phyloP scores from a whole-genome alignment of 208 protist species.

The Lotmaria passim region DNA sequence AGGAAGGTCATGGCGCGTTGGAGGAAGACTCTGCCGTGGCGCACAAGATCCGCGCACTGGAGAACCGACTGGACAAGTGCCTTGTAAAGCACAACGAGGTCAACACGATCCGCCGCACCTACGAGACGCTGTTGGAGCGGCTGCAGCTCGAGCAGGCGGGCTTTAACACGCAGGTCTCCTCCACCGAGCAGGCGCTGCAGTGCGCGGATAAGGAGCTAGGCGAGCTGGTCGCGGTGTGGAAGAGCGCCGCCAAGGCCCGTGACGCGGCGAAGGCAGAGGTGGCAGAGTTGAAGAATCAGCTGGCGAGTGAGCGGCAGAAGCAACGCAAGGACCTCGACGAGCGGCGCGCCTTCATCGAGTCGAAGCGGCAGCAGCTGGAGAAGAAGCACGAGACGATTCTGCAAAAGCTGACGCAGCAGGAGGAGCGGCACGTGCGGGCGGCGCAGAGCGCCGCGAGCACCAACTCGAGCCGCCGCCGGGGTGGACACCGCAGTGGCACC shows the following conservation, averaged over 20 bases:
- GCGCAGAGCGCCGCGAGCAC: slow-evolving; percentile 20
- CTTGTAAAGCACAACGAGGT: slow-evolving; percentile 98
- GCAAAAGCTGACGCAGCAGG: slow-evolving; percentile 70
- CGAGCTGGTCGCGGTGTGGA: slow-evolving; percentile 89
- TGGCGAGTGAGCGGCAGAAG: slow-evolving; percentile 73
- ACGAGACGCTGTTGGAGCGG: slow-evolving; percentile 94
- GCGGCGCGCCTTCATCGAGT: slow-evolving; percentile 76
- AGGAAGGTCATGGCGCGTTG: slow-evolving; percentile 60
- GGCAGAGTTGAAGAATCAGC: slow-evolving; percentile 61
- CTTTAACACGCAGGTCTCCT: slow-evolving; percentile 91
- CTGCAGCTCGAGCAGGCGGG: slow-evolving; percentile 93
- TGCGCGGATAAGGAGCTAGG: slow-evolving; percentile 90
- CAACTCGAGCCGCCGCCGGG: slow-evolving; percentile 14
- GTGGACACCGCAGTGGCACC: slow-evolving; percentile 31
- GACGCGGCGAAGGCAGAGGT: slow-evolving; percentile 89
- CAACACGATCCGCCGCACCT: slow-evolving; percentile 93
- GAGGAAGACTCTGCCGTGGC: slow-evolving; percentile 82
- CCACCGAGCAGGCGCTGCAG: slow-evolving; percentile 88
- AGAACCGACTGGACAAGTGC: slow-evolving; percentile 97
- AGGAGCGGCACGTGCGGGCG: slow-evolving; percentile 62
- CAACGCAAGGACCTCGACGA: slow-evolving; percentile 90
- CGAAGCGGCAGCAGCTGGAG: slow-evolving; percentile 79
- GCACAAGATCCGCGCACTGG: slow-evolving; percentile 92
- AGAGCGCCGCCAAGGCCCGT: slow-evolving; percentile 78
- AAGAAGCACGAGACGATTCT: slow-evolving; percentile 58